Conservation (phyloP, 2,329 filamentous ascomycete genomes). For the Exserohilum turcica region DNA sequence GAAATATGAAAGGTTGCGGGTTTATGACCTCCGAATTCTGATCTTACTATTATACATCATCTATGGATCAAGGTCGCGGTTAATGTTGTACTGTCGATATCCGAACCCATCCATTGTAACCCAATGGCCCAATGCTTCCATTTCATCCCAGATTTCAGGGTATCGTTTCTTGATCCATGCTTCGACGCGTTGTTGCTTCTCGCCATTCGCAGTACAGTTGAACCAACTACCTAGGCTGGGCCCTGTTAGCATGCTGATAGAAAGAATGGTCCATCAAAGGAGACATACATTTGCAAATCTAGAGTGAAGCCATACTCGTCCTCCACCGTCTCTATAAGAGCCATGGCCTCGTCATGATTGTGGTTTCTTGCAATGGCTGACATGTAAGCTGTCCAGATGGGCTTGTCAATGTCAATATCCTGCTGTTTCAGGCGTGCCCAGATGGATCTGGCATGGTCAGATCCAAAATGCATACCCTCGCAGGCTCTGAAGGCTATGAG, state of each 20-base stretch:
- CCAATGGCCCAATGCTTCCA: conserved; percentile 60
- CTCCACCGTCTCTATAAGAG: conserved; percentile 70
- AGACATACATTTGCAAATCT: conserved; percentile 72
- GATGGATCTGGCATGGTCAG: conserved; percentile 58
- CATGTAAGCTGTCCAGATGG: conserved; percentile 77
- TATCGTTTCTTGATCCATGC: conserved; percentile 73
- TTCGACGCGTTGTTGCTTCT: conserved; percentile 72
- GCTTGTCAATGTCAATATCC: conserved; percentile 76
- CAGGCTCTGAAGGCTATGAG: conserved; percentile 81
- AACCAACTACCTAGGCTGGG: conserved; percentile 74
- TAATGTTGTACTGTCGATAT: conserved; percentile 44
- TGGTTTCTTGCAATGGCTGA: conserved; percentile 76
- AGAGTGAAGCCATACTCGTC: conserved; percentile 68
- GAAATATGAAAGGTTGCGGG: background rate
- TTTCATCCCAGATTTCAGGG: conserved; percentile 69
- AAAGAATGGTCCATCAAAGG: too few species aligned
- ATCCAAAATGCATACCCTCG: conserved; percentile 61
- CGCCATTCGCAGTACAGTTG: conserved; percentile 70
- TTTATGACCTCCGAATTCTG: background rate
- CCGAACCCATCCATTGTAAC: conserved; percentile 45
- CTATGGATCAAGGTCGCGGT: conserved; percentile 43
- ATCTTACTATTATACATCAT: background rate
- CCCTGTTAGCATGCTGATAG: conserved; percentile 16
- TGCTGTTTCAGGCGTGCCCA: conserved; percentile 74
- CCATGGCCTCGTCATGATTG: conserved; percentile 69